A percentile compares a stretch with the other conserved stretches of the same genome.
Evolutionary conservation across 371 early-diverging fungal genomes (phyloP).

Genomic region (Actinomucor elegans): DNA sequence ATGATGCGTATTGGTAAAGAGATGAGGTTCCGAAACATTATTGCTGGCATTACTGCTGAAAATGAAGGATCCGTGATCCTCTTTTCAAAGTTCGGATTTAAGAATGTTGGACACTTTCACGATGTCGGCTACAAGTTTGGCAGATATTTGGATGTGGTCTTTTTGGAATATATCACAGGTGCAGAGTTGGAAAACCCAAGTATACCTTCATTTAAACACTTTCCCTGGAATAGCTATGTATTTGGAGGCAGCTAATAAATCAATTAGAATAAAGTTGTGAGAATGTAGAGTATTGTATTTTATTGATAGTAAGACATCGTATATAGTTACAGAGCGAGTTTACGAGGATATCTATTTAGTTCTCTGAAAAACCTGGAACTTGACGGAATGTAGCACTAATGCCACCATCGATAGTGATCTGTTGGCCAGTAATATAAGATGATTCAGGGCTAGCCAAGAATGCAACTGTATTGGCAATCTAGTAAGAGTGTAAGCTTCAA

Average conservation of each 20-base stretch:
- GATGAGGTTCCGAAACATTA: conserved; percentile 33
- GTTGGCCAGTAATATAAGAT: conserved; percentile 53
- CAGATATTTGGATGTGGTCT: conserved; percentile 37
- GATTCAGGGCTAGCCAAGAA: conserved; percentile 53
- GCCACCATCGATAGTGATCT: conserved; percentile 51
- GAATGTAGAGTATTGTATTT: too few relatives aligned
- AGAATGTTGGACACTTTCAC: conserved; percentile 30
- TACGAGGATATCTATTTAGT: not conserved
- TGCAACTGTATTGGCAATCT: conserved; percentile 45
- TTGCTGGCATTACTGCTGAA: conserved; percentile 47
- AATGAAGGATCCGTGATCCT: conserved; percentile 36
- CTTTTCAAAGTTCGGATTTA: conserved; percentile 37
- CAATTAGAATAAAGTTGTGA: not conserved
- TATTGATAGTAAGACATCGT: too few relatives aligned
- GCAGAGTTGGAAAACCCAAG: conserved; percentile 4
- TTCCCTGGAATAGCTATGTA: conserved; percentile 33
- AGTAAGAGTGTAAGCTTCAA: not conserved
- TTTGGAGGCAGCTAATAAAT: conserved; percentile 16
- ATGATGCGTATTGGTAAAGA: conserved; percentile 35
- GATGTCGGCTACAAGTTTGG: conserved; percentile 51
- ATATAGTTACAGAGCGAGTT: too few relatives aligned
- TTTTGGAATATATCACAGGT: conserved; percentile 38
- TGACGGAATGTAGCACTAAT: conserved; percentile 38
- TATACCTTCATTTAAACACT: conserved; percentile 26
- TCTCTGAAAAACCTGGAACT: conserved; percentile 12